phyloP scores from a whole-genome alignment of 208 protist species.

The Borovskyia barvae region DNA sequence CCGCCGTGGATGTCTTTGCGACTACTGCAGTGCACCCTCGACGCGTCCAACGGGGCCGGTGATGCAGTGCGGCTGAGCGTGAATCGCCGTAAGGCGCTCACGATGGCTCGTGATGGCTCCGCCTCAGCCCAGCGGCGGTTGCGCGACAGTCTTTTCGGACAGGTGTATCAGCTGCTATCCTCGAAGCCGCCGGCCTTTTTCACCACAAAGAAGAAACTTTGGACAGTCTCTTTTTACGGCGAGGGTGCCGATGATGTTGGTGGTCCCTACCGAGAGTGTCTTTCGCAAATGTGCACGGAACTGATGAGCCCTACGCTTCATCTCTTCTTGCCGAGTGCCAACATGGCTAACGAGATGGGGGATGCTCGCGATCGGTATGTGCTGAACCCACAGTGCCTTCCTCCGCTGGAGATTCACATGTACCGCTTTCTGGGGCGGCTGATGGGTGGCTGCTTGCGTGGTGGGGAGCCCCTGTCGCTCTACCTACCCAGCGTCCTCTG shows the following conservation, averaged over 20 bases:
- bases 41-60: conserved; percentile 40
- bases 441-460: conserved; percentile 94
- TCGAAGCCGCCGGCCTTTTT: conserved; percentile 62
- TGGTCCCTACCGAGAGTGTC: conserved; percentile 90
- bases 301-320: conserved; percentile 76
- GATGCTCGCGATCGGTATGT: conserved; percentile 83
- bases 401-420: conserved; percentile 57
- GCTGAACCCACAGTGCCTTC: conserved; percentile 45
- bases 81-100: conserved; percentile 80
- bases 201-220: conserved; percentile 78
- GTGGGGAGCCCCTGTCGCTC: conserved; percentile 87
- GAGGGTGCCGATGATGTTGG: conserved; percentile 94
- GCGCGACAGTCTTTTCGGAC: conserved; percentile 83
- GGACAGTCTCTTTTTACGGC: conserved; percentile 83
- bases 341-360: conserved; percentile 66
- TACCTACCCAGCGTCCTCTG: conserved; percentile 90
- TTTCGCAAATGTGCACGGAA: conserved; percentile 89
- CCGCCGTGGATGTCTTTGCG: conserved; percentile 44
- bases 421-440: conserved; percentile 92
- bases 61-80: conserved; percentile 75
- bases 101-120: conserved; percentile 45
- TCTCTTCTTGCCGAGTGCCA: conserved; percentile 89
- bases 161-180: conserved; percentile 76
- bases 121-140: conserved; percentile 39
- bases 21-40: conserved; percentile 40